Conservation (phyloP, 164 flowering plant genomes). For the Annona cherimola region DNA sequence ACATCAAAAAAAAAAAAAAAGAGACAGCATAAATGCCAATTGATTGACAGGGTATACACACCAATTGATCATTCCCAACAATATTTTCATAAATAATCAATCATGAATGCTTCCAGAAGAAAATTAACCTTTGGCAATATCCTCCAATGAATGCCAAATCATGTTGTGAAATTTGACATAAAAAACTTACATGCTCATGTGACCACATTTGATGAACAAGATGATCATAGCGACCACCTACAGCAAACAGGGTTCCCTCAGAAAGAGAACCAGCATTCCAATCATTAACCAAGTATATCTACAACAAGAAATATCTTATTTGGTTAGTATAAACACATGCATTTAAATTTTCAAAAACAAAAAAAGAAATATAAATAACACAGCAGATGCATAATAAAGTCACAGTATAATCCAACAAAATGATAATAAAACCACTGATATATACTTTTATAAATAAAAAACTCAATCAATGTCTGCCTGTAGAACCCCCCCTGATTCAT, state of each 20-base stretch:
- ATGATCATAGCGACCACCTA: constrained; percentile 91
- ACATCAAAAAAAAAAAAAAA: no score
- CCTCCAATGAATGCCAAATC: neutral
- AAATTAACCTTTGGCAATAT: neutral
- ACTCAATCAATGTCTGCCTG: no score
- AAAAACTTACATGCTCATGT: constrained; percentile 48
- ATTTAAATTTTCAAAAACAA: no score
- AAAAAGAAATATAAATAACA: neutral
- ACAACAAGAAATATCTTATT: constrained; percentile 10
- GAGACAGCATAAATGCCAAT: no score
- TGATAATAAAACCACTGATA: no score
- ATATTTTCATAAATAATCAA: neutral
- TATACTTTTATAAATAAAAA: no score
- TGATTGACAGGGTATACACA: no score
- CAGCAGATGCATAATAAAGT: neutral
- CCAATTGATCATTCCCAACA: no score
- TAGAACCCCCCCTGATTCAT: no score
- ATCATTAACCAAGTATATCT: constrained; percentile 62
- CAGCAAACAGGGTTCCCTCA: constrained; percentile 70
- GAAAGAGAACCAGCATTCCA: constrained; percentile 43
- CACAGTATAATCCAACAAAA: neutral
- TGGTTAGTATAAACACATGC: neutral
- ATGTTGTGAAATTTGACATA: constrained; percentile 7
- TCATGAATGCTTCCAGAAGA: neutral
- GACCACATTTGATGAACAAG: constrained; percentile 64